Conservation (phyloP, 2,329 filamentous ascomycete species). For the Monilinia fructigena region DNA sequence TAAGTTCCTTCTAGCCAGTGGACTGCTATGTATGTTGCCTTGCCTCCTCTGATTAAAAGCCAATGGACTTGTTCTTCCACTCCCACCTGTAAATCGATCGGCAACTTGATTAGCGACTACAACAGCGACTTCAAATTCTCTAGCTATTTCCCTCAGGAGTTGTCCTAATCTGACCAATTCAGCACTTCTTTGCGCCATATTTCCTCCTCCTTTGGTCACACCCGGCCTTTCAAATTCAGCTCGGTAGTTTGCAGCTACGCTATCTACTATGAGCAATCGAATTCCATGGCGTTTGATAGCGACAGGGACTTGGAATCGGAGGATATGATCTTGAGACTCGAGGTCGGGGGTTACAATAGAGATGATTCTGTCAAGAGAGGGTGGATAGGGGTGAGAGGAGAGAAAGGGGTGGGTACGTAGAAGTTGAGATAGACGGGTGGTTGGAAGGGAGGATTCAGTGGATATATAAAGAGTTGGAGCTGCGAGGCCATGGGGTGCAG, state of each 20-base stretch:
- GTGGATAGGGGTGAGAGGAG: constrained; percentile 55
- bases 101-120: constrained; percentile 95
- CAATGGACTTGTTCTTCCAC: constrained; percentile 25
- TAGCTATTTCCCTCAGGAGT: constrained; percentile 73
- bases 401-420: constrained; percentile 66
- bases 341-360: constrained; percentile 84
- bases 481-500: constrained; percentile 66
- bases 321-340: constrained; percentile 92
- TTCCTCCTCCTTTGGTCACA: constrained; percentile 43
- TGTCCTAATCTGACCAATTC: constrained; percentile 77
- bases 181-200: constrained; percentile 71
- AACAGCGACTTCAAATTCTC: constrained; percentile 71
- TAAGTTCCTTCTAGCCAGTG: constrained; percentile 21
- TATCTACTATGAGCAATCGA: constrained; percentile 84
- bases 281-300: constrained; percentile 73
- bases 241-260: constrained; percentile 91
- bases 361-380: constrained; percentile 74
- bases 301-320: constrained; percentile 88
- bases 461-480: constrained; percentile 83
- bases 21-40: constrained; percentile 32
- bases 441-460: constrained; percentile 84
- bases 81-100: constrained; percentile 64
- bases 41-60: constrained; percentile 4
- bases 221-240: constrained; percentile 73
- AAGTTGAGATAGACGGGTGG: constrained; percentile 77